Evolutionary conservation across 2,329 filamentous ascomycete species (phyloP).

Genomic region (Neurospora sp.): DNA sequence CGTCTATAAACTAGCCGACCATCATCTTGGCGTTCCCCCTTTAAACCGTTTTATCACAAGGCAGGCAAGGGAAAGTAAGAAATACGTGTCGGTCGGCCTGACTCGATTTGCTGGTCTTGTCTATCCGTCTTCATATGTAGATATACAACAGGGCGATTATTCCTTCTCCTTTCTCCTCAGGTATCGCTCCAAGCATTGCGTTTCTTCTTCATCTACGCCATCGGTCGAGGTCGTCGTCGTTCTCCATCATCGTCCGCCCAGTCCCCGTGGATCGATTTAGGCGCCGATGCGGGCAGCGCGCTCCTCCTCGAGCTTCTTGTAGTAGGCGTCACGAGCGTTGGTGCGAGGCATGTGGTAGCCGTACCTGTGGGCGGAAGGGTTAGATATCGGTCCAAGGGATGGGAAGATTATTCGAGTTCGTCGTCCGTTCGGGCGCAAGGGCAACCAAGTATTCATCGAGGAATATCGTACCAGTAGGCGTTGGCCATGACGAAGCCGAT

Average conservation of each 20-base stretch:
- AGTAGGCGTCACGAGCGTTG: constrained; percentile 46
- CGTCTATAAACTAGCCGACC: neutral
- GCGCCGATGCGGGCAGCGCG: constrained; percentile 29
- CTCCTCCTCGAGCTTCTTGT: constrained; percentile 47
- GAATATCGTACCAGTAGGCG: constrained; percentile 43
- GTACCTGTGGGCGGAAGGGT: constrained; percentile 36
- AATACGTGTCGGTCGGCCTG: constrained; percentile 6
- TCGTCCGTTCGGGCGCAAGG: neutral
- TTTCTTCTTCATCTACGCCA: neutral
- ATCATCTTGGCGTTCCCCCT: neutral
- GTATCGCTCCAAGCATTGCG: neutral
- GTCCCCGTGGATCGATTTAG: constrained; percentile 1
- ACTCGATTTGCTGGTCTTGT: constrained; percentile 17
- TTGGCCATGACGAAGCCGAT: constrained; percentile 45
- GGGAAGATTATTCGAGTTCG: neutral
- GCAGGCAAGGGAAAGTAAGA: neutral
- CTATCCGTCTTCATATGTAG: constrained; percentile 19
- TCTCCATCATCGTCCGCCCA: neutral
- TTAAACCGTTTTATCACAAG: neutral
- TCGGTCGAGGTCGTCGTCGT: neutral
- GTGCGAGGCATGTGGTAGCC: constrained; percentile 53
- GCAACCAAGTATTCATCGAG: constrained; percentile 1
- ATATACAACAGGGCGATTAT: constrained; percentile 7
- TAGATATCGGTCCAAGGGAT: constrained; percentile 1
- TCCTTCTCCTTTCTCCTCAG: constrained; percentile 1